A percentile compares a stretch with the other conserved stretches of the same genome.
Conservation (phyloP, 495 filamentous ascomycete genomes). For the Annulohypoxylon stygium region DNA sequence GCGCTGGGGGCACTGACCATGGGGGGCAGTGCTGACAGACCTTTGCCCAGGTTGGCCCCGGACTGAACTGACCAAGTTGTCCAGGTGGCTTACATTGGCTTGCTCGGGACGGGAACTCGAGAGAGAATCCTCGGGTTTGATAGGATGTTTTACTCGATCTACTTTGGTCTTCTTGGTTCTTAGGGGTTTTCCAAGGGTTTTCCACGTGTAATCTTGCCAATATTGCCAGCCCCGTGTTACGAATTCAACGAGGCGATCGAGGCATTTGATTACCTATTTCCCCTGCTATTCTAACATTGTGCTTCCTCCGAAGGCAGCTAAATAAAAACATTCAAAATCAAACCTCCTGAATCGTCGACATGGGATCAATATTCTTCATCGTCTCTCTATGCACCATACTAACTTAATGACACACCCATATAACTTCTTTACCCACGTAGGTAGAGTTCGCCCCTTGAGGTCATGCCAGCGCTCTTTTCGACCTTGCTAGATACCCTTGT, state of each 20-base stretch:
- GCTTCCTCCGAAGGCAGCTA: background rate
- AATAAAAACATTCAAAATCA: slow-evolving; percentile 15
- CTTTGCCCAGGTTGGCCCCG: background rate
- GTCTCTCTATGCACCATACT: slow-evolving; percentile 3
- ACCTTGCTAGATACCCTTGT: slow-evolving; percentile 48
- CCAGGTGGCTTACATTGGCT: background rate
- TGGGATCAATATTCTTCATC: slow-evolving; percentile 24
- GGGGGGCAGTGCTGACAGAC: slow-evolving; percentile 12
- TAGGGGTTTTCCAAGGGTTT: background rate
- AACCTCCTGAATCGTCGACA: slow-evolving; percentile 19
- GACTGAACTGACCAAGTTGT: background rate
- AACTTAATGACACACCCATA: slow-evolving; percentile 16
- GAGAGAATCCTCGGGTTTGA: background rate
- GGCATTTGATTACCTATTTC: slow-evolving; percentile 16
- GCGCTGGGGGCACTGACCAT: background rate
- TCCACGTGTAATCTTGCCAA: slow-evolving; percentile 15
- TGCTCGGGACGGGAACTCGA: background rate
- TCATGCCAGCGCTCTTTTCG: slow-evolving; percentile 60
- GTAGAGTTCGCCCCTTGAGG: slow-evolving; percentile 14
- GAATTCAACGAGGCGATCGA: slow-evolving; percentile 21
- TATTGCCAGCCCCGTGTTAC: slow-evolving; percentile 31
- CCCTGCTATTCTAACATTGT: background rate
- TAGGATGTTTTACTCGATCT: background rate
- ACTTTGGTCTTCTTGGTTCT: background rate
- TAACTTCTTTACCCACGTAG: slow-evolving; percentile 2